Conservation (phyloP, 441 rosid genomes). For the Gossypium trilobum region DNA sequence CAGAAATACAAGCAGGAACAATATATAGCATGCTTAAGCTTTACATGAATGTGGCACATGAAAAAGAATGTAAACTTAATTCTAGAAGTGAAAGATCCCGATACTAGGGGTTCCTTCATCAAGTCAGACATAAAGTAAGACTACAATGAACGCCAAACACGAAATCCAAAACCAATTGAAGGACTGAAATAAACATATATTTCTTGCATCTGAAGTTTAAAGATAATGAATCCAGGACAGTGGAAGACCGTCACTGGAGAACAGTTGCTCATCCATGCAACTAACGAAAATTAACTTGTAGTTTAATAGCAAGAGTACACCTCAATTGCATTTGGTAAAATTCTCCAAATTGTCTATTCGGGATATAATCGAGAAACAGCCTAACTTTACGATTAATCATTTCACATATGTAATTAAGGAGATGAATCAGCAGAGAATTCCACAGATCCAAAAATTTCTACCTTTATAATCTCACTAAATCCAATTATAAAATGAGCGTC, state of each 20-base stretch:
- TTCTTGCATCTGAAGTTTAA: neutral
- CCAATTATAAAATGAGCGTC: conserved; percentile 1
- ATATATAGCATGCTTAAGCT: neutral
- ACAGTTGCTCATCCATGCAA: neutral
- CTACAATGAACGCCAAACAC: neutral
- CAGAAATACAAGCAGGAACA: neutral
- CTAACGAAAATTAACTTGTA: neutral
- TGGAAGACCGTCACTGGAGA: neutral
- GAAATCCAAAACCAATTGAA: neutral
- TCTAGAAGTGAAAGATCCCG: neutral
- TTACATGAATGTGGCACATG: neutral
- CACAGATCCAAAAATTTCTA: neutral
- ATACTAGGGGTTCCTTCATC: neutral
- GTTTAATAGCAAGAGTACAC: neutral
- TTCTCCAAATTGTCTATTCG: neutral
- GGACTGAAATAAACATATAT: neutral
- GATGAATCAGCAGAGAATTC: neutral
- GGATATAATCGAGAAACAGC: neutral
- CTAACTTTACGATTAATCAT: neutral
- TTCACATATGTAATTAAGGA: neutral
- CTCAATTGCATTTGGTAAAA: neutral
- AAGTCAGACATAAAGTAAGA: neutral
- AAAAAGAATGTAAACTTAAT: neutral
- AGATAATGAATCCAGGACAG: neutral
- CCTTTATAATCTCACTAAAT: neutral